Evolutionary conservation across 129 eudicot genomes (phyloP).

Genomic region (Chrysanthemum seticuspe): DNA sequence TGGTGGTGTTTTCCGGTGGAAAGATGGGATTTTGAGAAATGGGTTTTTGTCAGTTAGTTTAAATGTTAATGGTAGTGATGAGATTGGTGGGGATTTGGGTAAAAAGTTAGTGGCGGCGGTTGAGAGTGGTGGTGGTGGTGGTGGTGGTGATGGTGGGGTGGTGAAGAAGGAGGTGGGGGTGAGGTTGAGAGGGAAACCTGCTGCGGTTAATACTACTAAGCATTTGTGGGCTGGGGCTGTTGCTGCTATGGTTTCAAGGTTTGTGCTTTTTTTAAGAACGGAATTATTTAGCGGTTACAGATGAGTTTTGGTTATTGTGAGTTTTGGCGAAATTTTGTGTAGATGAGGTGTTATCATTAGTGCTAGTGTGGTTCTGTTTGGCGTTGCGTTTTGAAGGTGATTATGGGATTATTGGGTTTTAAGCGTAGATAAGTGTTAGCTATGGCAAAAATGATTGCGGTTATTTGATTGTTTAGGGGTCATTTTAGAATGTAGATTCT

Average conservation of each 20-base stretch:
- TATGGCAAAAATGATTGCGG: too few species aligned
- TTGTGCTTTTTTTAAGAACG: background rate
- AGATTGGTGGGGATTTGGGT: conserved; percentile 10
- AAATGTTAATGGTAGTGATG: conserved; percentile 43
- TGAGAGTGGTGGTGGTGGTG: conserved; percentile 1
- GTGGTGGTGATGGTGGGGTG: conserved; percentile 21
- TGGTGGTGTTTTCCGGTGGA: conserved; percentile 25
- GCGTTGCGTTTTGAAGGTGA: too few species aligned
- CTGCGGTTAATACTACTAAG: conserved; percentile 77
- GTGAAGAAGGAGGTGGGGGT: conserved; percentile 23
- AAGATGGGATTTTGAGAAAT: conserved; percentile 28
- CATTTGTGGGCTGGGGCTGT: conserved; percentile 99
- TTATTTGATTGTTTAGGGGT: background rate
- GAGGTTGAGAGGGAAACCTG: conserved; percentile 40
- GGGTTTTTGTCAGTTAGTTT: conserved; percentile 70
- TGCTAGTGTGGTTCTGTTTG: too few species aligned
- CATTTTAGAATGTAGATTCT: too few species aligned
- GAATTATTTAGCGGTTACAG: background rate
- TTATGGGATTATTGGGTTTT: too few species aligned
- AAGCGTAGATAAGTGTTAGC: too few species aligned
- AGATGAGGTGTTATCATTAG: too few species aligned
- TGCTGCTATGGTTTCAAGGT: conserved; percentile 98
- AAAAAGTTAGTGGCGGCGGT: conserved; percentile 10
- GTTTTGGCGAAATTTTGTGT: background rate
- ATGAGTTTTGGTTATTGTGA: conserved; percentile 1